Conservation (phyloP, 352 stramenopile genomes). For the Phytopythium helicoides region DNA sequence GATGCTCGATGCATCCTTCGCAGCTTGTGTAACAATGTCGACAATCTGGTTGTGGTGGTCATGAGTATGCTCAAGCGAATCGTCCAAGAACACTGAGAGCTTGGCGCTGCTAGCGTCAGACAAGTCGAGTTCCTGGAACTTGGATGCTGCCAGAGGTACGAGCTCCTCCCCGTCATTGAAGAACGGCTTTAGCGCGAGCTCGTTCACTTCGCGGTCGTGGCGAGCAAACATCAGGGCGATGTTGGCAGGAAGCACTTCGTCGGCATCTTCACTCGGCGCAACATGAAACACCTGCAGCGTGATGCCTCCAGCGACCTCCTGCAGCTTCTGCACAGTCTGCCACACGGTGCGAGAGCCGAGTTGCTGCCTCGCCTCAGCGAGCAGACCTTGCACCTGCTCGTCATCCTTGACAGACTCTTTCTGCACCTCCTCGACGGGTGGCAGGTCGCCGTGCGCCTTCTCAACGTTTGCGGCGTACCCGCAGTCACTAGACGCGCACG, state of each 20-base stretch:
- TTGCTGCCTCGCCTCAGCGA: conserved; percentile 20
- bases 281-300: conserved; percentile 39
- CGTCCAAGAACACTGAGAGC: conserved; percentile 65
- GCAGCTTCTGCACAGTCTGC: conserved; percentile 28
- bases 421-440: background rate
- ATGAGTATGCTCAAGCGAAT: conserved; percentile 40
- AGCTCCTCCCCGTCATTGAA: conserved; percentile 57
- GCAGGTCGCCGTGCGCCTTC: conserved; percentile 58
- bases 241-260: conserved; percentile 5
- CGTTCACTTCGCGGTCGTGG: conserved; percentile 62
- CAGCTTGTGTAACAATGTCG: conserved; percentile 6
- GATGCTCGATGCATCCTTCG: conserved; percentile 6
- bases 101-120: conserved; percentile 10
- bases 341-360: conserved; percentile 20
- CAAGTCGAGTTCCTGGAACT: conserved; percentile 19
- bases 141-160: conserved; percentile 24
- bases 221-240: conserved; percentile 59
- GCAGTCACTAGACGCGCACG: conserved; percentile 47
- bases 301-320: conserved; percentile 20
- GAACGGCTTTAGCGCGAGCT: conserved; percentile 67
- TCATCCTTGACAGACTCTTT: background rate
- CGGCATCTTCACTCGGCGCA: conserved; percentile 11
- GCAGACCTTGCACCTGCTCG: conserved; percentile 13
- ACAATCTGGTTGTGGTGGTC: conserved; percentile 7
- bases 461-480: conserved; percentile 89